phyloP scores from a whole-genome alignment of 257 asterid genomes.

The Anisodus acutangulus region DNA sequence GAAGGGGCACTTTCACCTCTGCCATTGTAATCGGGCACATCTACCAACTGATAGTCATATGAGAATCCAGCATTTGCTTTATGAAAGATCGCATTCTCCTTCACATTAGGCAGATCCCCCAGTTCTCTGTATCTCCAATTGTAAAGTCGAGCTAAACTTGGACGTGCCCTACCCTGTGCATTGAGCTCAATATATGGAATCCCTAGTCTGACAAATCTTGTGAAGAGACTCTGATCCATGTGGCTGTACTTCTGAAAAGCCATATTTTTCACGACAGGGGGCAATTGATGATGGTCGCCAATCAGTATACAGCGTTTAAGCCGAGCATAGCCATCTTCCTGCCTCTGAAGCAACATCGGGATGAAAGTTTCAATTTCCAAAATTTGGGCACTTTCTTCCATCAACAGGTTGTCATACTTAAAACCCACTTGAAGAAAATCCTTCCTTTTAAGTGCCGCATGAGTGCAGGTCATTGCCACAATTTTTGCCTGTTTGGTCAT shows the following conservation, averaged over 20 bases:
- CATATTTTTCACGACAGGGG: conserved; percentile 99
- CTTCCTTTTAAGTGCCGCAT: conserved; percentile 96
- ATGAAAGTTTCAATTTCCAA: conserved; percentile 97
- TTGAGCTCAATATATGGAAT: conserved; percentile 96
- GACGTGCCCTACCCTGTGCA: conserved; percentile 99
- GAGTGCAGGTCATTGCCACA: conserved; percentile 99
- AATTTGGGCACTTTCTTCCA: conserved; percentile 99
- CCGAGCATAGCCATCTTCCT: conserved; percentile 99
- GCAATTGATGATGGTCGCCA: conserved; percentile 99
- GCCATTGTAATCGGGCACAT: conserved; percentile 91
- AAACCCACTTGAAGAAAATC: conserved; percentile 93
- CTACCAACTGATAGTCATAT: conserved; percentile 87
- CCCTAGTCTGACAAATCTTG: conserved; percentile 95
- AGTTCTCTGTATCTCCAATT: conserved; percentile 96
- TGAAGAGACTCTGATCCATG: conserved; percentile 98
- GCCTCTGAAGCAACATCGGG: conserved; percentile 98
- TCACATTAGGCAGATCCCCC: conserved; percentile 90
- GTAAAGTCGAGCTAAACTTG: conserved; percentile 92
- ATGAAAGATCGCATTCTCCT: conserved; percentile 62
- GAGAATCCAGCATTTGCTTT: conserved; percentile 90
- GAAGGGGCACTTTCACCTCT: conserved; percentile 98
- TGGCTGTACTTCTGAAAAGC: conserved; percentile 99
- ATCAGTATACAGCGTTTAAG: conserved; percentile 97
- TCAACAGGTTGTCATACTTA: conserved; percentile 89
- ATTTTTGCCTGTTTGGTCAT: conserved; percentile 98